Evolutionary conservation across 148 eudicot genomes (phyloP).

Genomic region (Gaultheria prostrata): DNA sequence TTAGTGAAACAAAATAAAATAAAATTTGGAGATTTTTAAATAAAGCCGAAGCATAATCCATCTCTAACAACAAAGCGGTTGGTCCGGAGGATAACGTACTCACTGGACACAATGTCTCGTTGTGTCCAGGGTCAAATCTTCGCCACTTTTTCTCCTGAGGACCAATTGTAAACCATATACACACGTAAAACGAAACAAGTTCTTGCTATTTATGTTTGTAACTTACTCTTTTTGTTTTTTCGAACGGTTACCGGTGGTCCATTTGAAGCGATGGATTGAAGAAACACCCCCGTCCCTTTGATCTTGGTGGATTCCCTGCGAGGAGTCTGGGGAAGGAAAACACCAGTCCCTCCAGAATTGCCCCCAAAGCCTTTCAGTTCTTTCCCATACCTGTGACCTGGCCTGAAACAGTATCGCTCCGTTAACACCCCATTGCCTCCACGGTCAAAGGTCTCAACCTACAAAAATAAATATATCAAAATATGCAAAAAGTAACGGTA

Average conservation of each 20-base stretch:
- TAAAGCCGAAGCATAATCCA: background rate
- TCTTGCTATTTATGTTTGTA: background rate
- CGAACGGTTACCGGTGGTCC: background rate
- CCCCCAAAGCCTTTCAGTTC: background rate
- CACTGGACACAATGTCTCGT: too few species aligned
- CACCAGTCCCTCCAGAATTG: conserved; percentile 19
- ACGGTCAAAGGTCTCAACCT: conserved; percentile 15
- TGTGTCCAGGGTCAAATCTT: too few species aligned
- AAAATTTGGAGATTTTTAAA: background rate
- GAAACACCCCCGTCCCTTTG: conserved; percentile 22
- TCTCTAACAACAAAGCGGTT: background rate
- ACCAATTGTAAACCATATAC: background rate
- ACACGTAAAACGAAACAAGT: background rate
- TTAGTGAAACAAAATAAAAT: background rate
- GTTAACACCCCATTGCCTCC: background rate
- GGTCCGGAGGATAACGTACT: too few species aligned
- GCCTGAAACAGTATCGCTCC: background rate
- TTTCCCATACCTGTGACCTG: background rate
- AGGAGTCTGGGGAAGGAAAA: conserved; percentile 17
- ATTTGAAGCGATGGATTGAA: conserved; percentile 7
- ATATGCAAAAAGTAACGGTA: background rate
- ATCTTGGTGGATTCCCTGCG: background rate
- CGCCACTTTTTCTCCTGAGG: background rate
- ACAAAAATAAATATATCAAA: conserved; percentile 4
- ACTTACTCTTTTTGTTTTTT: conserved; percentile 13